Base-by-base conservation (phyloP, 371 early-diverging fungal species). In the Circinella minor region DNA sequence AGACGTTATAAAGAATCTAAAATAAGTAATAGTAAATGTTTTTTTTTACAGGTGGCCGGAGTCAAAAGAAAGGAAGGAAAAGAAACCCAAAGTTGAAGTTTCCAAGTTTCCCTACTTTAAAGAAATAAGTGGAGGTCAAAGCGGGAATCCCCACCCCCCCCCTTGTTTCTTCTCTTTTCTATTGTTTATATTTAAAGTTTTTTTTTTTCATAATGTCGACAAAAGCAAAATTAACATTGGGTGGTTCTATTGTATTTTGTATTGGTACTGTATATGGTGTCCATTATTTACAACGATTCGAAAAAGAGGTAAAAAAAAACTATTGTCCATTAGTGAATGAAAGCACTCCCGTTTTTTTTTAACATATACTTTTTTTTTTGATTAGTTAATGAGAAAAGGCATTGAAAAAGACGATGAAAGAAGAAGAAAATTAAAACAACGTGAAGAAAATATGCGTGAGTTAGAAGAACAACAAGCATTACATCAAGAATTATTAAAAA, bases 181-280 rank as follows among this genome's bases (percentile, higher is more conserved):
- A 34, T 18, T n/a, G 34, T 47, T 48, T 48, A 39, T 48, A 27
- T 27, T 27, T 27, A 27, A 27, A 27, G 27, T 27, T 18, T n/a
- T n/a, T n/a, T n/a, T n/a, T n/a, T n/a, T 15, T 9, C 36, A 64
- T 39, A 55, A 81, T 81, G 82, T 79, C 80, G 48, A 77, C 78
- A 18, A 67, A 71, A 38, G 82, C 86, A 54, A 86, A 86, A 71
- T 20, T 79, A 20, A 86, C 86, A 15, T 75, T 86, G 61, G 76
- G 74, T n/a, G 71, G 77, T 3, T 79, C 84, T 34, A 73, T 86
- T 10, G 69, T 76, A n/a, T 76, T 86, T 27, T 82, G 83, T 46
- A 66, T 74, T 70, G 83, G 74, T 27, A 79, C 83, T 7, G 75
- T 86, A 8, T 77, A 75, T 36, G 84, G 86, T 47, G 86, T 86